Evolutionary conservation across 1,139 yeast species (phyloP).

Genomic region (Maudiozyma humilis): DNA sequence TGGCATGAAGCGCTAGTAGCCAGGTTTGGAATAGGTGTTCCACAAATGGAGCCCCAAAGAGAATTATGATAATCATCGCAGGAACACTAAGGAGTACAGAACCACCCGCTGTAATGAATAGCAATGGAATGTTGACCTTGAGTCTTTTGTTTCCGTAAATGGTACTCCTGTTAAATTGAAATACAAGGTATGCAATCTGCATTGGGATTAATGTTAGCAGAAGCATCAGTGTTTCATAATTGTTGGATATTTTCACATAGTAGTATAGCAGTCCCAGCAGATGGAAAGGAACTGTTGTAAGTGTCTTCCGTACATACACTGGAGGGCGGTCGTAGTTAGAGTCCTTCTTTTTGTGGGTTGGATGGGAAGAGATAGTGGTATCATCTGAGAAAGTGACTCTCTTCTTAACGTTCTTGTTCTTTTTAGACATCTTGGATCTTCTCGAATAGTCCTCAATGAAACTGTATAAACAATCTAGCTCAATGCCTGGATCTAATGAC

Average conservation of each 20-base stretch:
- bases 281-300: slow-evolving; percentile 43
- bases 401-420: slow-evolving; percentile 27
- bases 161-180: slow-evolving; percentile 26
- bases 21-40: slow-evolving; percentile 51
- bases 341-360: slow-evolving; percentile 21
- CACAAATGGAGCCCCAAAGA: slow-evolving; percentile 84
- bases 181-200: slow-evolving; percentile 25
- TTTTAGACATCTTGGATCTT: slow-evolving; percentile 10
- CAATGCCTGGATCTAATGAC: too few species aligned
- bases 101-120: slow-evolving; percentile 34
- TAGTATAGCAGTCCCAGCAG: slow-evolving; percentile 35
- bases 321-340: slow-evolving; percentile 27
- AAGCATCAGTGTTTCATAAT: slow-evolving; percentile 32
- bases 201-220: slow-evolving; percentile 24
- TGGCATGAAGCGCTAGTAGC: slow-evolving; percentile 55
- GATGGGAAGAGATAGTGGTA: slow-evolving; percentile 24
- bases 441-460: too few species aligned
- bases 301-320: slow-evolving; percentile 29
- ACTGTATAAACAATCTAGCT: too few species aligned
- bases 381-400: slow-evolving; percentile 35
- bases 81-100: slow-evolving; percentile 44
- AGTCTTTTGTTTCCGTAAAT: slow-evolving; percentile 30
- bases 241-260: slow-evolving; percentile 31
- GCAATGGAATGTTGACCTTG: slow-evolving; percentile 33
- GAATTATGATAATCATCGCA: slow-evolving; percentile 43